A percentile compares a stretch with the other conserved stretches of the same genome.
Conservation (phyloP, 179 eudicot genomes). For the Vitellaria paradoxa region DNA sequence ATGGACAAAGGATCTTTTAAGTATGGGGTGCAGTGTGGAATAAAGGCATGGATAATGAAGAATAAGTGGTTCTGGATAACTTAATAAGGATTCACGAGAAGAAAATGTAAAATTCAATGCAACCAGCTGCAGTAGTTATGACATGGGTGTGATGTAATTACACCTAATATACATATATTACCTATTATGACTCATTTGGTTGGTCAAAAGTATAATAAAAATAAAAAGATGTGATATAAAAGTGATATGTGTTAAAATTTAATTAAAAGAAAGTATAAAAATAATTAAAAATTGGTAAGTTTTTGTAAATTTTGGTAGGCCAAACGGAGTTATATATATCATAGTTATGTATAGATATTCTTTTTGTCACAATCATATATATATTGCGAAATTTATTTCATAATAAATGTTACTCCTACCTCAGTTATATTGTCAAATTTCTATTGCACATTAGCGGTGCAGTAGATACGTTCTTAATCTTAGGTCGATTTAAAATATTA, state of each 20-base stretch:
- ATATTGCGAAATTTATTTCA: neutral
- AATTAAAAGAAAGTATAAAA: too few species aligned
- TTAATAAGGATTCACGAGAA: neutral
- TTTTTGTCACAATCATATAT: too few species aligned
- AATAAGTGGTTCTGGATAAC: constrained; percentile 24
- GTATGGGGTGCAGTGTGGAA: constrained; percentile 22
- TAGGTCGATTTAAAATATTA: too few species aligned
- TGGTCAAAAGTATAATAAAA: too few species aligned
- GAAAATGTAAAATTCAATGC: neutral
- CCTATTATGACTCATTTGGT: too few species aligned
- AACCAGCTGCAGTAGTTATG: neutral
- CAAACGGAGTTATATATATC: neutral
- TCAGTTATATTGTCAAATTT: neutral
- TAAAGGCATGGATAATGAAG: constrained; percentile 31
- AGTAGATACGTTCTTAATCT: too few species aligned
- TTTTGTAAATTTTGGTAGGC: too few species aligned
- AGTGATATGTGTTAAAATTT: too few species aligned
- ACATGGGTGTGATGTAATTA: neutral
- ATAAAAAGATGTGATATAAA: too few species aligned
- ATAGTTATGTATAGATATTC: neutral
- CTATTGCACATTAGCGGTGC: neutral
- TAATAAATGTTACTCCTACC: neutral
- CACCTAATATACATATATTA: neutral
- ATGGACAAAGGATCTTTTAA: constrained; percentile 15
- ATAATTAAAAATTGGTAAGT: too few species aligned